phyloP scores from a whole-genome alignment of 2,329 filamentous ascomycete species.

The Neofusicoccum laricinum region DNA sequence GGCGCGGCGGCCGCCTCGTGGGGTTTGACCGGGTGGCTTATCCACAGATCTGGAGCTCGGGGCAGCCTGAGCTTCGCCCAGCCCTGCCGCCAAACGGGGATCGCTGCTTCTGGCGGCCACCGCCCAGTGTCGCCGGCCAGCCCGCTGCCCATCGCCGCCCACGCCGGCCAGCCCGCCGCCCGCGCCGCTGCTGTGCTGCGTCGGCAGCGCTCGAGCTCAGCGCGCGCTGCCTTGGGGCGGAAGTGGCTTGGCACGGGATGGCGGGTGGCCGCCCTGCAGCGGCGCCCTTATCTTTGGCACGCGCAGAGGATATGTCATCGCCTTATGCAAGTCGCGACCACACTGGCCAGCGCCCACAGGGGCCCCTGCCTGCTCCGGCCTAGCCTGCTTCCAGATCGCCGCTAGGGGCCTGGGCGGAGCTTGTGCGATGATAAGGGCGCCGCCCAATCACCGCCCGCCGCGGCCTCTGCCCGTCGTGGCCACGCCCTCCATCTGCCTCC shows the following conservation, averaged over 20 bases:
- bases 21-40: slow-evolving; percentile 13
- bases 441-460: slow-evolving; percentile 2
- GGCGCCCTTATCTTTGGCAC: slow-evolving; percentile 12
- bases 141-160: background rate
- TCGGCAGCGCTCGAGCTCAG: no score
- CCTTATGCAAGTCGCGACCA: slow-evolving; percentile 15
- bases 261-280: background rate
- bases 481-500: background rate
- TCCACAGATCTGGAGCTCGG: slow-evolving; percentile 10
- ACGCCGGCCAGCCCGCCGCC: background rate
- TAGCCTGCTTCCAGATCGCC: slow-evolving; percentile 9
- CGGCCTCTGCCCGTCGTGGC: background rate
- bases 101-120: background rate
- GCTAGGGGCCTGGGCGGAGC: background rate
- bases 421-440: slow-evolving; percentile 3
- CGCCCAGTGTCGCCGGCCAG: background rate
- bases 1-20: slow-evolving; percentile 15
- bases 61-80: background rate
- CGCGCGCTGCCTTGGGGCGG: background rate
- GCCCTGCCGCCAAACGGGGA: background rate
- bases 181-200: background rate
- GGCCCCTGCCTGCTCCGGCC: background rate
- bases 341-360: slow-evolving; percentile 3
- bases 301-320: slow-evolving; percentile 12
- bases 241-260: slow-evolving; percentile 14